Evolutionary conservation across 257 asterid genomes (phyloP).

Genomic region (Marsdenia floribunda): DNA sequence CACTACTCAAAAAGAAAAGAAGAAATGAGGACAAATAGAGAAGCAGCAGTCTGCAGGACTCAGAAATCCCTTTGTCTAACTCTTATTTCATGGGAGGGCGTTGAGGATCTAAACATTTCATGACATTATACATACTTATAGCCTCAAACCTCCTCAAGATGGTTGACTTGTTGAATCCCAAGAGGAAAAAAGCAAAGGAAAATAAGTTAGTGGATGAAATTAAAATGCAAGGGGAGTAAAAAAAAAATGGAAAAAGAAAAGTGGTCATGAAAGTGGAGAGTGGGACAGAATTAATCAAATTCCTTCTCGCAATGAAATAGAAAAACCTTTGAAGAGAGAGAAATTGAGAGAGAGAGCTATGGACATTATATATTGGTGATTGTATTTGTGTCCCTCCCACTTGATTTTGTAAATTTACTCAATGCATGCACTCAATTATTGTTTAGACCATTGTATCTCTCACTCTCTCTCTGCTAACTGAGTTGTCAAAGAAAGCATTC

Average conservation of each 20-base stretch:
- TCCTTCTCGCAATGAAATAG: slow-evolving; percentile 15
- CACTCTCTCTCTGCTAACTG: not conserved
- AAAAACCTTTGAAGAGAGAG: not conserved
- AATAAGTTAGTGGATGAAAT: slow-evolving; percentile 37
- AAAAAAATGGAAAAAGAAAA: slow-evolving; percentile 18
- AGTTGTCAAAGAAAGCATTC: slow-evolving; percentile 26
- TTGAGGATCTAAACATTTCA: slow-evolving; percentile 1
- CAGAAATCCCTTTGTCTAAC: not conserved
- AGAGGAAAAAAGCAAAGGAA: slow-evolving; percentile 15
- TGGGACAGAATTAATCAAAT: slow-evolving; percentile 34
- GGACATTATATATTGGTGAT: slow-evolving; percentile 27
- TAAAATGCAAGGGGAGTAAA: slow-evolving; percentile 15
- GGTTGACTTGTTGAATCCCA: slow-evolving; percentile 49
- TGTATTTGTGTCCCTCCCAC: slow-evolving; percentile 45
- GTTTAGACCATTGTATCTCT: slow-evolving; percentile 22
- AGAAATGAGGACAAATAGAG: not conserved
- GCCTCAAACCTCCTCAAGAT: not conserved
- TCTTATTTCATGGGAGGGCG: not conserved
- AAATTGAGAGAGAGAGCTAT: not conserved
- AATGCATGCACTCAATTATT: slow-evolving; percentile 26
- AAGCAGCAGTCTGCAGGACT: not conserved
- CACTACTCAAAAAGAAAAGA: not conserved
- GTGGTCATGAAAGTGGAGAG: slow-evolving; percentile 37
- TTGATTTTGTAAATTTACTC: slow-evolving; percentile 25
- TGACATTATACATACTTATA: slow-evolving; percentile 17